A percentile compares a stretch with the other conserved stretches of the same genome.
Evolutionary conservation across 768 basidiomycete species (phyloP).

Genomic region (Rhodotorula taiwanensis): DNA sequence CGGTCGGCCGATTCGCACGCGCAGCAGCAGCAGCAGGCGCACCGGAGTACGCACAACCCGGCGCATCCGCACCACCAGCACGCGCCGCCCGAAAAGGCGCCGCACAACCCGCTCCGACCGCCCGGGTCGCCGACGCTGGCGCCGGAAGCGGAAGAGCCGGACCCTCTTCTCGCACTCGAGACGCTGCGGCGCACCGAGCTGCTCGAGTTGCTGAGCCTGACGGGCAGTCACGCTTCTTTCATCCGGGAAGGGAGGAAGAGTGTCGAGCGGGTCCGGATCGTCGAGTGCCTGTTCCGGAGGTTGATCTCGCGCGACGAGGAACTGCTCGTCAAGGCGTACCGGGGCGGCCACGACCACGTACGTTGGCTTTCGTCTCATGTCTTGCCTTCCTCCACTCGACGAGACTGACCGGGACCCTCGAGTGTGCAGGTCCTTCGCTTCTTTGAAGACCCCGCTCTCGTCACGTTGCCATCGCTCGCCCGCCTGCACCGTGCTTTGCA

Average conservation of each 20-base stretch:
- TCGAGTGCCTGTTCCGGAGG: conserved; percentile 36
- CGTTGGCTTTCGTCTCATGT: not conserved
- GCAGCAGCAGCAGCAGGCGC: not conserved
- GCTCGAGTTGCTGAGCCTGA: conserved; percentile 34
- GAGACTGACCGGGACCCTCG: not conserved
- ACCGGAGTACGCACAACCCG: not conserved
- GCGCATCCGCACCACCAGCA: not conserved
- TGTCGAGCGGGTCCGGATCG: conserved; percentile 34
- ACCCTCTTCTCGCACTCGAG: conserved; percentile 32
- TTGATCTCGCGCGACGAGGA: conserved; percentile 30
- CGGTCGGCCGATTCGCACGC: not conserved
- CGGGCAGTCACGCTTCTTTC: conserved; percentile 34
- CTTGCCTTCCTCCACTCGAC: too few relatives aligned
- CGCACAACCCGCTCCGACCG: conserved; percentile 28
- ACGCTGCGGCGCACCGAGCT: conserved; percentile 28
- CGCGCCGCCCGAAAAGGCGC: conserved; percentile 8
- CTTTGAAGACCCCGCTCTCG: conserved; percentile 33
- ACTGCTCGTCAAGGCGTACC: conserved; percentile 34
- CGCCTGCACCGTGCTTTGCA: conserved; percentile 27
- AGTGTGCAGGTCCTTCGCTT: conserved; percentile 30
- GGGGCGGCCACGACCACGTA: conserved; percentile 34
- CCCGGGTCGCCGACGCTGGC: conserved; percentile 32
- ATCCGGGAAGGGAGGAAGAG: conserved; percentile 31
- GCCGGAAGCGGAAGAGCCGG: conserved; percentile 27
- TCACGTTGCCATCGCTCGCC: conserved; percentile 19